phyloP scores from a whole-genome alignment of 306 rosid genomes.

The Vachellia pachyceras region DNA sequence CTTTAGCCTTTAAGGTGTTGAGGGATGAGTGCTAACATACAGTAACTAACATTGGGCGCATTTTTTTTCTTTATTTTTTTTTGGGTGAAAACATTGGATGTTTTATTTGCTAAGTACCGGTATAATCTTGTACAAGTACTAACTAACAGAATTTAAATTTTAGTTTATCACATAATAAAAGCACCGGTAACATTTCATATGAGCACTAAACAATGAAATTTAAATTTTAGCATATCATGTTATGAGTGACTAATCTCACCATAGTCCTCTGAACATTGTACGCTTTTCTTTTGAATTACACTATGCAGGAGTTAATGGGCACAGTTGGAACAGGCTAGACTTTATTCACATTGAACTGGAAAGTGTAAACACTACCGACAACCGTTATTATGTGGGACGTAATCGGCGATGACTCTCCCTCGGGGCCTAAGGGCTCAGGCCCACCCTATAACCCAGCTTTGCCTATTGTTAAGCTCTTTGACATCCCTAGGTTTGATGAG shows the following conservation, averaged over 20 bases:
- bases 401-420: background rate
- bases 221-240: too few relatives aligned
- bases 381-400: background rate
- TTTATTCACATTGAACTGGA: background rate
- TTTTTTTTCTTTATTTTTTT: too few relatives aligned
- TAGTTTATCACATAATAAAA: too few relatives aligned
- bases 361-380: background rate
- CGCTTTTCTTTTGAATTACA: background rate
- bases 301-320: background rate
- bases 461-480: background rate
- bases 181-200: too few relatives aligned
- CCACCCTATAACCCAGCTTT: background rate
- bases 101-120: background rate
- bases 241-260: too few relatives aligned
- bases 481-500: background rate
- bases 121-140: too few relatives aligned
- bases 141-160: too few relatives aligned
- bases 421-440: background rate
- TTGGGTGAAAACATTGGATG: background rate
- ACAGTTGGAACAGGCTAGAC: background rate
- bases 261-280: background rate
- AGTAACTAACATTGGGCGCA: background rate
- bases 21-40: background rate
- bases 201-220: too few relatives aligned
- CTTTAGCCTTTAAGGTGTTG: constrained; percentile 1